A percentile compares a stretch with the other conserved stretches of the same genome.
Conservation (phyloP, 345 rosid species). For the Hibiscus mutabilis region DNA sequence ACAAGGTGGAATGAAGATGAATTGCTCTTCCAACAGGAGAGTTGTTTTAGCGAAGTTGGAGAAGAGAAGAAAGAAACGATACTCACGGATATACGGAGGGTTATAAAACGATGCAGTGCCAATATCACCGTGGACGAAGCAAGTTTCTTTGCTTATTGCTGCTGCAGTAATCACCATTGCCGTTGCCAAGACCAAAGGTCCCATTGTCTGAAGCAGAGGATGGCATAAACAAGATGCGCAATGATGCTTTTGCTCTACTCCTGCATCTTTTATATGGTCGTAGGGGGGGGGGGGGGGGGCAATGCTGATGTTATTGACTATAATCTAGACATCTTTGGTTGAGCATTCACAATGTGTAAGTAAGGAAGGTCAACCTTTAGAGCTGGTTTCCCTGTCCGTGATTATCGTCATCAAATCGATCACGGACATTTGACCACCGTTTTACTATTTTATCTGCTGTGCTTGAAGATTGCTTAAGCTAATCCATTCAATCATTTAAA, state of each 20-base stretch:
- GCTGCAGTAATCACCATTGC: constrained; percentile 3
- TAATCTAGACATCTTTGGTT: too few species aligned
- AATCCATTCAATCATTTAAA: too few species aligned
- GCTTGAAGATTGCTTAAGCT: too few species aligned
- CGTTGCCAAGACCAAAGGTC: neutral
- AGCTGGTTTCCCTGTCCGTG: too few species aligned
- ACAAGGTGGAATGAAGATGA: neutral
- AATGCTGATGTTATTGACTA: too few species aligned
- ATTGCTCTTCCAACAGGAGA: neutral
- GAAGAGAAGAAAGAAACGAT: neutral
- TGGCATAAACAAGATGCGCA: neutral
- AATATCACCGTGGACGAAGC: constrained; percentile 16
- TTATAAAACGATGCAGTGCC: constrained; percentile 25
- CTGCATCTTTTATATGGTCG: too few species aligned
- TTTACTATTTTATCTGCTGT: too few species aligned
- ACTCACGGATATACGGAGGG: constrained; percentile 20
- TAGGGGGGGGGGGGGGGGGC: too few species aligned
- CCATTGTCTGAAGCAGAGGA: constrained; percentile 2
- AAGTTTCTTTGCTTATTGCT: constrained; percentile 1
- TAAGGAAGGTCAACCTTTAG: too few species aligned
- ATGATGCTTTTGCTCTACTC: neutral
- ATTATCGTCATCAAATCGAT: too few species aligned
- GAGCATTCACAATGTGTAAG: too few species aligned
- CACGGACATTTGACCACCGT: too few species aligned
- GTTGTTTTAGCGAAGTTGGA: neutral